Evolutionary conservation across 768 basidiomycete genomes (phyloP), one percentile per base, ranked within the genome.

Genomic region (Lepiota subincarnata): DNA sequence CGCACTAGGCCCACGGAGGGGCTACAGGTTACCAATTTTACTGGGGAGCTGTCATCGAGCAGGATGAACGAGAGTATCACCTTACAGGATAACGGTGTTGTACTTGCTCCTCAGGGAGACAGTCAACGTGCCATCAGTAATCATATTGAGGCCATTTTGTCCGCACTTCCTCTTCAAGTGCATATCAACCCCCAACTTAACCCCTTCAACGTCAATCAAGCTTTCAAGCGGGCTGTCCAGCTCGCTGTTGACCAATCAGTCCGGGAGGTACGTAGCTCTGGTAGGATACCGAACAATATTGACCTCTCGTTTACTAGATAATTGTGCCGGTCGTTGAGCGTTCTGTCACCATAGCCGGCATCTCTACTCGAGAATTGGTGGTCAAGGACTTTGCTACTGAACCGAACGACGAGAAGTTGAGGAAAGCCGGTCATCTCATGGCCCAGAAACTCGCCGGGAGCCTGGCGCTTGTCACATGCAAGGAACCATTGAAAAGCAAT

Each of bases 261-360:
- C 51, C 86, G 97, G 57, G 97, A 99, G 77, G 92, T 92, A 62
- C 65, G 72, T 55, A 20, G 49, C 57, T 20, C 42, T 36, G 56
- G 56, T 40, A 14, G 2, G 10, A 39, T 37, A 24, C 39, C 16
- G 31, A 34, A 13, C n/a, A 16, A 5, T n/a, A 38, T 28, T 55
- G 7, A 50, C 42, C 34, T 51, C 24, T 34, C 37, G 36, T 44
- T 7, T 11, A 31, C 1, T 58, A 93, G 86, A 98, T 98, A 55
- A 95, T 99, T 60, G 76, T 95, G 14, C 97, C 97, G 4, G 96
- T 99, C 48, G 95, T 99, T 19, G 97, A 99, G 62, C 83, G 97
- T 48, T 98, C 95, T 18, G 97, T 98, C 19, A 98, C 97, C 0
- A 98, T 99, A 59, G 96, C 96, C 10, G 93, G 94, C 20, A 98